phyloP scores from a whole-genome alignment of 2,329 filamentous ascomycete genomes.

The Nannizziopsis arthrosporioides region DNA sequence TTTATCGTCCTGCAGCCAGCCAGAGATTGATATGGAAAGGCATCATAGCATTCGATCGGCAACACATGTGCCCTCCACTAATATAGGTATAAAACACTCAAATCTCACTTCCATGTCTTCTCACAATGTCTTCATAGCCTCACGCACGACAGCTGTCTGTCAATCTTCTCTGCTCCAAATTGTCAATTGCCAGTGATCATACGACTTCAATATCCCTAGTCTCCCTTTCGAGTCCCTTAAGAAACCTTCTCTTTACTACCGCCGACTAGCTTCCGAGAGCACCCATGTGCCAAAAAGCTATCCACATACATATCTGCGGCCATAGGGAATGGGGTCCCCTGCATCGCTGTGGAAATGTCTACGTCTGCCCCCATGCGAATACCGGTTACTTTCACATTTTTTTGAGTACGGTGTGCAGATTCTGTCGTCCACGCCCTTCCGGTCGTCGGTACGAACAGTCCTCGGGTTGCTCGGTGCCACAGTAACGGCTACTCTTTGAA shows the following conservation, averaged over 20 bases:
- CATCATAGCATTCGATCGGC: slow-evolving; percentile 6
- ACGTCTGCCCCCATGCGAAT: slow-evolving; percentile 12
- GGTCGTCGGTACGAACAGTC: background rate
- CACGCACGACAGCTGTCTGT: background rate
- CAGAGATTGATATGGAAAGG: slow-evolving; percentile 5
- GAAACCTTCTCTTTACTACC: background rate
- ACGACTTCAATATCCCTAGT: background rate
- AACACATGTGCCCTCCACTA: background rate
- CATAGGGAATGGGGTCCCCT: slow-evolving; percentile 16
- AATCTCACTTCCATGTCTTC: slow-evolving; percentile 1
- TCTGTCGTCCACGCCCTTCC: slow-evolving; percentile 11
- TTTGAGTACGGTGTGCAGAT: slow-evolving; percentile 13
- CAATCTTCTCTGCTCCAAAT: background rate
- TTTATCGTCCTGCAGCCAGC: slow-evolving; percentile 3
- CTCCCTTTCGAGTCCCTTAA: background rate
- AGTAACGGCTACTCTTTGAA: background rate
- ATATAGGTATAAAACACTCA: slow-evolving; percentile 8
- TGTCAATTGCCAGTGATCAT: background rate
- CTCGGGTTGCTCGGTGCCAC: background rate
- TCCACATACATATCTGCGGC: slow-evolving; percentile 15
- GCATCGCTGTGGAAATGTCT: slow-evolving; percentile 14
- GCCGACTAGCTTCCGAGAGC: background rate
- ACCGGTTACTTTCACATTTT: slow-evolving; percentile 13
- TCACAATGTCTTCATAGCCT: background rate
- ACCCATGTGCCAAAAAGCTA: slow-evolving; percentile 16